phyloP scores from a whole-genome alignment of 2,329 filamentous ascomycete species.

The Botrytis pseudocinerea region DNA sequence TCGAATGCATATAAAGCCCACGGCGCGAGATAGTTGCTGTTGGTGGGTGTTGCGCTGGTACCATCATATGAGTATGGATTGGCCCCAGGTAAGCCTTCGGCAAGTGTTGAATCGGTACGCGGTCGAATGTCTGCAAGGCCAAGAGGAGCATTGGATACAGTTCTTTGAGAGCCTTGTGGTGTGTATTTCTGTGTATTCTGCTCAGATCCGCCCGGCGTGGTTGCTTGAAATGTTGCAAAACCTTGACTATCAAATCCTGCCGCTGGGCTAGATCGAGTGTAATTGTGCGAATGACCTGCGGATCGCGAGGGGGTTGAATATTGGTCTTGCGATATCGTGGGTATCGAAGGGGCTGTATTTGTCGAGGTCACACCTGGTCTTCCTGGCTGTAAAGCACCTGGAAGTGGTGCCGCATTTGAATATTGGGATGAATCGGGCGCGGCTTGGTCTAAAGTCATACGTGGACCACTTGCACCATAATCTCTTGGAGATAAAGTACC shows the following conservation, averaged over 20 bases:
- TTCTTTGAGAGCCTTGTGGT: constrained; percentile 59
- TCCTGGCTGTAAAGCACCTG: constrained; percentile 61
- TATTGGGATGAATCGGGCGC: constrained; percentile 51
- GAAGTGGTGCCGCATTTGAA: constrained; percentile 49
- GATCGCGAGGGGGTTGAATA: constrained; percentile 67
- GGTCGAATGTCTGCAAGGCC: constrained; percentile 91
- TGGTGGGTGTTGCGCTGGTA: constrained; percentile 64
- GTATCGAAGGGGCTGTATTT: constrained; percentile 59
- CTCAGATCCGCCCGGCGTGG: constrained; percentile 62
- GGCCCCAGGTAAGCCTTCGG: constrained; percentile 66
- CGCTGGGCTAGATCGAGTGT: constrained; percentile 84
- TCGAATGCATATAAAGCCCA: constrained; percentile 97
- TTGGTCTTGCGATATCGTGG: constrained; percentile 58
- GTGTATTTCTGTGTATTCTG: constrained; percentile 55
- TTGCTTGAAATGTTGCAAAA: constrained; percentile 59
- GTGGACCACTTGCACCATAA: constrained; percentile 49
- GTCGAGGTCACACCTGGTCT: constrained; percentile 54
- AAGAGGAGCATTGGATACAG: constrained; percentile 76
- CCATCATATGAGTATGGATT: constrained; percentile 63
- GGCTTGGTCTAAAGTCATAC: constrained; percentile 62
- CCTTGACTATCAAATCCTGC: constrained; percentile 52
- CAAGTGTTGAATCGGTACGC: constrained; percentile 77
- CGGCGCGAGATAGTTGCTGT: constrained; percentile 90
- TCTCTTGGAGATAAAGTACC: constrained; percentile 45
- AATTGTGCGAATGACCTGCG: constrained; percentile 67